These are phyloP conservation scores for Mycosphaerella arachidis DNA, from an alignment of 2,329 filamentous ascomycete species.

Conservation along the genomic window DNA sequence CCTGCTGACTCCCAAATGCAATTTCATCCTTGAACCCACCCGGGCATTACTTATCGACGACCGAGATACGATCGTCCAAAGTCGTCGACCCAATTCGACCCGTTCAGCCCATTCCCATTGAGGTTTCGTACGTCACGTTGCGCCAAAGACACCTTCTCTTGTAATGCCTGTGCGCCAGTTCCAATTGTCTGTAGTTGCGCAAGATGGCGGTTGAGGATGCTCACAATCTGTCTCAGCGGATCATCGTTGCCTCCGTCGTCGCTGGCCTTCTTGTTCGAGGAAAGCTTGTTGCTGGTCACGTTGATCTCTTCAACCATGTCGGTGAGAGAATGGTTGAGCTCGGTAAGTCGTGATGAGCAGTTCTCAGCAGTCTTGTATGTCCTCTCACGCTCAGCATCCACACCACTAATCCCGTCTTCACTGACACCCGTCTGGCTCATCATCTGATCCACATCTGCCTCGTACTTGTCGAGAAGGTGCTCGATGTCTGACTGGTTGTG, in stretches of 20 bases:
- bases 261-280: constrained; percentile 69
- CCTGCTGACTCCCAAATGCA: background rate
- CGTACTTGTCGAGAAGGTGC: constrained; percentile 83
- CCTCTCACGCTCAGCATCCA: constrained; percentile 90
- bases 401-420: constrained; percentile 60
- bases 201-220: constrained; percentile 89
- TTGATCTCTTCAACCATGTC: constrained; percentile 99
- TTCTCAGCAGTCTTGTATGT: constrained; percentile 95
- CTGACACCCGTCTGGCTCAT: constrained; percentile 65
- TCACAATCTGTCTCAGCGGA: constrained; percentile 89
- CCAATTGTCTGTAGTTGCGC: constrained; percentile 92
- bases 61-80: constrained; percentile 89
- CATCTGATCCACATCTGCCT: constrained; percentile 85
- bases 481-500: constrained; percentile 88
- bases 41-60: constrained; percentile 43
- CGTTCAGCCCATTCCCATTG: constrained; percentile 39
- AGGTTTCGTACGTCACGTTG: constrained; percentile 68
- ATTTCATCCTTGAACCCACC: background rate
- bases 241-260: constrained; percentile 44
- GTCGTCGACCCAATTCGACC: constrained; percentile 72
- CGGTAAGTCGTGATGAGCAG: constrained; percentile 81
- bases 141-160: constrained; percentile 74
- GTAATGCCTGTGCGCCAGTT: constrained; percentile 71
- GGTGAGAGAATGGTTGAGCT: constrained; percentile 85
- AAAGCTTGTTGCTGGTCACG: constrained; percentile 79